Percentiles rank a stretch among this genome's conserved stretches.
Evolutionary conservation across 768 basidiomycete genomes (phyloP).

Genomic region (Tylopilus felleus): DNA sequence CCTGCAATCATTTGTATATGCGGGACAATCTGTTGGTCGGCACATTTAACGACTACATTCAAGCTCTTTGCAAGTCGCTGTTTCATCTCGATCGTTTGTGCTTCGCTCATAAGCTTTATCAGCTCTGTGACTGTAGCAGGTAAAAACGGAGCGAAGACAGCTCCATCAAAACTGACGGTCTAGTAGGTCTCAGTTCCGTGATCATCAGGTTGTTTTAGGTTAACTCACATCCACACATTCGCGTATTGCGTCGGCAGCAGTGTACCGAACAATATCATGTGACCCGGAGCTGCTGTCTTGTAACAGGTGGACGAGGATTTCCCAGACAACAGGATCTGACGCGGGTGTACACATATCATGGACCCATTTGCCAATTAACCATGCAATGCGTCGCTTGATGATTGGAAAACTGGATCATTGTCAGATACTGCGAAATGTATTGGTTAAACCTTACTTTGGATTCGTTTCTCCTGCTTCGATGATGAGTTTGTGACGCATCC

Average conservation of each 20-base stretch:
- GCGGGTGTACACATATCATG: slow-evolving; percentile 60
- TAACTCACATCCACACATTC: slow-evolving; percentile 81
- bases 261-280: slow-evolving; percentile 83
- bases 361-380: slow-evolving; percentile 91
- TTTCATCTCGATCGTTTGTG: slow-evolving; percentile 74
- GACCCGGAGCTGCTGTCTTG: slow-evolving; percentile 65
- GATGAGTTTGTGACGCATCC: slow-evolving; percentile 60
- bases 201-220: not conserved
- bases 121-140: slow-evolving; percentile 58
- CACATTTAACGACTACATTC: slow-evolving; percentile 62
- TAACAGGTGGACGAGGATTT: slow-evolving; percentile 74
- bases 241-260: slow-evolving; percentile 73
- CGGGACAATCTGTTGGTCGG: slow-evolving; percentile 58
- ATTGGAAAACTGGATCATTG: slow-evolving; percentile 67
- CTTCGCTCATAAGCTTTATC: slow-evolving; percentile 66
- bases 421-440: slow-evolving; percentile 4
- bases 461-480: slow-evolving; percentile 59
- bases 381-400: slow-evolving; percentile 92
- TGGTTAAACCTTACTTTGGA: slow-evolving; percentile 44
- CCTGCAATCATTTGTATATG: slow-evolving; percentile 56
- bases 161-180: slow-evolving; percentile 62
- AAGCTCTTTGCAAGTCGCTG: slow-evolving; percentile 66
- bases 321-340: slow-evolving; percentile 69
- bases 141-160: slow-evolving; percentile 68
- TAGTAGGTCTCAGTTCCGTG: slow-evolving; percentile 28